Conservation (phyloP, 2,329 filamentous ascomycete genomes). For the Penicillium sp. region DNA sequence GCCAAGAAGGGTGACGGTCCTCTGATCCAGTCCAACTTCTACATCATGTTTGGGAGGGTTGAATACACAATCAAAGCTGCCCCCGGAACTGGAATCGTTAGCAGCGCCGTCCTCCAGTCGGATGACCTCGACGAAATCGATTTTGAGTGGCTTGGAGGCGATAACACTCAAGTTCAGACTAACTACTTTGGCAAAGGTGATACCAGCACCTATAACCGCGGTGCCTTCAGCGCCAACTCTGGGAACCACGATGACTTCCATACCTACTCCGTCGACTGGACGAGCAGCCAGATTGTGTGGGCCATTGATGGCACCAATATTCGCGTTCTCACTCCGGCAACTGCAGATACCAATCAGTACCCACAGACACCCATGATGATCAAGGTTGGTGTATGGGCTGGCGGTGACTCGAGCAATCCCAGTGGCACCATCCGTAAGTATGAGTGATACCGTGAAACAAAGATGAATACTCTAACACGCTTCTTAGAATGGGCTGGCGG, state of each 20-base stretch:
- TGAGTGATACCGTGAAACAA: background rate
- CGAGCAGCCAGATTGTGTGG: constrained; percentile 80
- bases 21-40: constrained; percentile 85
- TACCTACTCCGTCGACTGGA: constrained; percentile 93
- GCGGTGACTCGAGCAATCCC: constrained; percentile 78
- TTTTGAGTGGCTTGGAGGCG: constrained; percentile 89
- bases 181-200: constrained; percentile 97
- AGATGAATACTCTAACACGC: constrained; percentile 7
- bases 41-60: constrained; percentile 98
- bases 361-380: constrained; percentile 95
- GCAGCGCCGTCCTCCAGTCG: constrained; percentile 85
- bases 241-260: constrained; percentile 74
- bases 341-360: constrained; percentile 72
- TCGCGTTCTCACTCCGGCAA: constrained; percentile 68
- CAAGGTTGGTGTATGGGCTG: constrained; percentile 89
- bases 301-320: constrained; percentile 75
- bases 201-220: constrained; percentile 82
- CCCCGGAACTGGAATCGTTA: constrained; percentile 87
- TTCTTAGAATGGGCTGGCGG: constrained; percentile 75
- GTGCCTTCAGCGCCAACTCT: constrained; percentile 70
- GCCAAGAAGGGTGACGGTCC: constrained; percentile 77
- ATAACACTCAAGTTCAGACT: constrained; percentile 76
- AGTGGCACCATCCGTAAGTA: constrained; percentile 70
- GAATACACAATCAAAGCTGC: constrained; percentile 83
- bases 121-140: constrained; percentile 95